Evolutionary conservation across 2,329 filamentous ascomycete genomes (phyloP).

Genomic region (Cordyceps tenuipes): DNA sequence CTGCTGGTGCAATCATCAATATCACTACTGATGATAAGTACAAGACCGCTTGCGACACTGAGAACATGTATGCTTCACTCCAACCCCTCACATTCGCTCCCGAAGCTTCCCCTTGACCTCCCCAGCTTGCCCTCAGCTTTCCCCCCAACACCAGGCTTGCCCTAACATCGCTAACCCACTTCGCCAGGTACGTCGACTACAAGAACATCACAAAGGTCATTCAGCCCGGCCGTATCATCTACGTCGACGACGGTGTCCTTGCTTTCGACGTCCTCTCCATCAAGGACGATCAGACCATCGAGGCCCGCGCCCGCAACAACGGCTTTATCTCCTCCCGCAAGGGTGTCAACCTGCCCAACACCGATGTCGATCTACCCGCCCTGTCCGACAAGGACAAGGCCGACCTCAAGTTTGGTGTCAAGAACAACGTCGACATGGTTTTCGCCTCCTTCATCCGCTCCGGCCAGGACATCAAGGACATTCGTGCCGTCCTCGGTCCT

Average conservation of each 20-base stretch:
- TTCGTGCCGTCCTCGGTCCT: conserved; percentile 82
- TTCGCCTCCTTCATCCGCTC: conserved; percentile 98
- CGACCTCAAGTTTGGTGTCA: conserved; percentile 90
- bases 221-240: conserved; percentile 81
- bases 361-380: conserved; percentile 93
- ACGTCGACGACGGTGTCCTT: conserved; percentile 96
- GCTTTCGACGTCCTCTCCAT: conserved; percentile 90
- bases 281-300: conserved; percentile 80
- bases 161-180: conserved; percentile 6
- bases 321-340: conserved; percentile 98
- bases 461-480: conserved; percentile 84
- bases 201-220: conserved; percentile 99
- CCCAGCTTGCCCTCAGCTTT: neutral
- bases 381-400: conserved; percentile 97
- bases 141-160: neutral
- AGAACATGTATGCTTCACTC: conserved; percentile 71
- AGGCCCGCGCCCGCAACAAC: conserved; percentile 86
- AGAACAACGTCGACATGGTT: conserved; percentile 98
- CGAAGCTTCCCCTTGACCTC: neutral
- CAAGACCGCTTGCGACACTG: conserved; percentile 70
- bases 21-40: conserved; percentile 96
- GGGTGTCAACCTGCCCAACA: conserved; percentile 98
- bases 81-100: neutral
- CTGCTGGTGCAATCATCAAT: conserved; percentile 77
- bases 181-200: conserved; percentile 83